phyloP scores from a whole-genome alignment of 768 basidiomycete species.

The Coprinopsis marcescibilis region DNA sequence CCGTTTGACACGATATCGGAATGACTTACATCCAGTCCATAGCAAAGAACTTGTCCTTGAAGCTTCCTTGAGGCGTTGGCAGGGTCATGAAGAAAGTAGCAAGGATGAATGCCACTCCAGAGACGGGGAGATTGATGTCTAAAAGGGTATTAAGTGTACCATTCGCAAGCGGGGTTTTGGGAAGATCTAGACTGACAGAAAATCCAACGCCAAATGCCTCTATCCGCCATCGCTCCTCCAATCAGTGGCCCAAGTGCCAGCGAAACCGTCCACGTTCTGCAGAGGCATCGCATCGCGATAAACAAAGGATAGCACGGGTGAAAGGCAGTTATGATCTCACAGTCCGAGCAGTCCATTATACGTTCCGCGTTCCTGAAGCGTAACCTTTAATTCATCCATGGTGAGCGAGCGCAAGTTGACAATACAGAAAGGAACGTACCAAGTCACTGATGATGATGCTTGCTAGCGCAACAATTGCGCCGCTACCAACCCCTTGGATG shows the following conservation, averaged over 20 bases:
- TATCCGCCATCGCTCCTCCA: conserved; percentile 29
- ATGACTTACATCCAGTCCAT: conserved; percentile 40
- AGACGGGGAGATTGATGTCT: conserved; percentile 16
- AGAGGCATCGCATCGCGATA: too few relatives aligned
- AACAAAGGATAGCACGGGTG: background rate
- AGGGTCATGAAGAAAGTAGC: conserved; percentile 14
- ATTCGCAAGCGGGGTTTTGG: background rate
- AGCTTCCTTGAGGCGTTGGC: conserved; percentile 15
- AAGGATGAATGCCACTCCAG: conserved; percentile 8
- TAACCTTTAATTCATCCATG: conserved; percentile 14
- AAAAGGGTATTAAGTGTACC: background rate
- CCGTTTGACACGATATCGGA: background rate
- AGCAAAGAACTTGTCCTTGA: conserved; percentile 26
- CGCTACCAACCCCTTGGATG: conserved; percentile 35
- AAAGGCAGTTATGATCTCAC: conserved; percentile 10
- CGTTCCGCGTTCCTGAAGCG: conserved; percentile 38
- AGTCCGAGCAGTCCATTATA: conserved; percentile 31
- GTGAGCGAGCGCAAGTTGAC: background rate
- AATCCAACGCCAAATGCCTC: conserved; percentile 35
- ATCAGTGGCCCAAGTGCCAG: conserved; percentile 17
- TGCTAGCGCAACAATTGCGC: conserved; percentile 28
- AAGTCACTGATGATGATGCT: conserved; percentile 40
- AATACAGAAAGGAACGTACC: conserved; percentile 5
- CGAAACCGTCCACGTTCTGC: conserved; percentile 19
- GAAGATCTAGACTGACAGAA: conserved; percentile 26